Conservation (phyloP, 345 rosid species). For the Eucalyptus tenuipes region DNA sequence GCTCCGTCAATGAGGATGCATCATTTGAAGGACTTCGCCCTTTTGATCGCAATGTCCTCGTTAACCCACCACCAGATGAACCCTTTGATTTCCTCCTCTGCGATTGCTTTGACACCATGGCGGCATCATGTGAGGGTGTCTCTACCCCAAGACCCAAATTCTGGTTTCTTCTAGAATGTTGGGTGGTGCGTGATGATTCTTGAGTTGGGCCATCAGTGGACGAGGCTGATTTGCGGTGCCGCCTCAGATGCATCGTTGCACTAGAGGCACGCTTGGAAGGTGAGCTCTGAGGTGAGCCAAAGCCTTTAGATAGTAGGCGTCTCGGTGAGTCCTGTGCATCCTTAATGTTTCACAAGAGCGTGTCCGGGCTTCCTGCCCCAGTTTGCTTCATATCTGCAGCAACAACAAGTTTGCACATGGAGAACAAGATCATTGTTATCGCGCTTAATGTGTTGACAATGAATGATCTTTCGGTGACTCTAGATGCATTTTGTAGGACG, state of each 20-base stretch:
- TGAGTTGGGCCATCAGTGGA: neutral
- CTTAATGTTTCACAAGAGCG: neutral
- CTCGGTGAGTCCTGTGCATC: neutral
- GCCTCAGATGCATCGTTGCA: constrained; percentile 14
- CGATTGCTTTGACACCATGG: constrained; percentile 3
- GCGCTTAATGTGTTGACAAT: neutral
- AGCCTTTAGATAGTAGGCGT: neutral
- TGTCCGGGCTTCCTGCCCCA: neutral
- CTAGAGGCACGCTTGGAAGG: neutral
- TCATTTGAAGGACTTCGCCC: constrained; percentile 5
- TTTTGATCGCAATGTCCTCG: constrained; percentile 14
- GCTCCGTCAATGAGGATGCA: neutral
- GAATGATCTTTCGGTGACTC: neutral
- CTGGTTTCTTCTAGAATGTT: constrained; percentile 4
- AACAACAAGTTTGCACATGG: neutral
- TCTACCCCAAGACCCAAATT: neutral
- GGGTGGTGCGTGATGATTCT: neutral
- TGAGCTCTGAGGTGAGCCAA: neutral
- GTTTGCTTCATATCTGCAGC: neutral
- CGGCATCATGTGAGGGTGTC: neutral
- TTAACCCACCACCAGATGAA: neutral
- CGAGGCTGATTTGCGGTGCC: neutral
- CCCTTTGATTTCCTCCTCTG: constrained; percentile 17
- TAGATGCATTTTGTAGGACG: neutral
- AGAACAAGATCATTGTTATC: neutral